A percentile compares a stretch with the other conserved stretches of the same genome.
These are phyloP conservation scores for Cynanchum wilfordii DNA, from an alignment of 257 asterid species.

Conservation along the genomic window DNA sequence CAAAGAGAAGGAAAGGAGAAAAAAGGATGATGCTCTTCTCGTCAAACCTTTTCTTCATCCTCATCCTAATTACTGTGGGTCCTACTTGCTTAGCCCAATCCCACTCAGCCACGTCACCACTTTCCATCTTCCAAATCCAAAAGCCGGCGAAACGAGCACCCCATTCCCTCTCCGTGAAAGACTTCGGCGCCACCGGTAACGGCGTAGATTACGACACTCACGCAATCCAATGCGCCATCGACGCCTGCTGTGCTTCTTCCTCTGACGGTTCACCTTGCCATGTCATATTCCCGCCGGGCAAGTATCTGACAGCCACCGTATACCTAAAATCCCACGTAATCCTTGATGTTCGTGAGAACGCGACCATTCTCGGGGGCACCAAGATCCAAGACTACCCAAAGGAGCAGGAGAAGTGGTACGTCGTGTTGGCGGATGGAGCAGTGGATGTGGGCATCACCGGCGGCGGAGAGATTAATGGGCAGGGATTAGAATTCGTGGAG, in stretches of 20 bases:
- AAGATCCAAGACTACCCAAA: conserved; percentile 58
- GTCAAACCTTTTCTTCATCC: conserved; percentile 10
- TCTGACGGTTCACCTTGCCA: conserved; percentile 38
- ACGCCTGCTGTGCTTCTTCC: conserved; percentile 49
- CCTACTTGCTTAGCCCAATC: conserved; percentile 35
- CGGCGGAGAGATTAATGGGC: conserved; percentile 96
- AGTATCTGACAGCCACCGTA: conserved; percentile 68
- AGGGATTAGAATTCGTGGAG: conserved; percentile 69
- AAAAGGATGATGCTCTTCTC: conserved; percentile 14
- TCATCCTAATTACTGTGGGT: not conserved
- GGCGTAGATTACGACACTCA: conserved; percentile 69
- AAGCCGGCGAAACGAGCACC: conserved; percentile 8
- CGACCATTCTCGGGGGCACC: conserved; percentile 71
- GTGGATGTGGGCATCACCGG: conserved; percentile 80
- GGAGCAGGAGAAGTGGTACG: conserved; percentile 68
- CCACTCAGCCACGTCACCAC: conserved; percentile 37
- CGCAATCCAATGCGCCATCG: conserved; percentile 66
- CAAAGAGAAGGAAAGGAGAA: not conserved
- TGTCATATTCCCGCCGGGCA: conserved; percentile 74
- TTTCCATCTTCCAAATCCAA: conserved; percentile 42
- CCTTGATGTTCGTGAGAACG: conserved; percentile 40
- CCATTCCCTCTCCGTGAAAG: conserved; percentile 54
- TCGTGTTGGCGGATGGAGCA: conserved; percentile 68
- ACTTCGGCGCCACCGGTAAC: conserved; percentile 66
- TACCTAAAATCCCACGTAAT: conserved; percentile 65